Evolutionary conservation across 225 moss, liverwort and hornwort species (phyloP).

Genomic region (Polytrichum formosum): DNA sequence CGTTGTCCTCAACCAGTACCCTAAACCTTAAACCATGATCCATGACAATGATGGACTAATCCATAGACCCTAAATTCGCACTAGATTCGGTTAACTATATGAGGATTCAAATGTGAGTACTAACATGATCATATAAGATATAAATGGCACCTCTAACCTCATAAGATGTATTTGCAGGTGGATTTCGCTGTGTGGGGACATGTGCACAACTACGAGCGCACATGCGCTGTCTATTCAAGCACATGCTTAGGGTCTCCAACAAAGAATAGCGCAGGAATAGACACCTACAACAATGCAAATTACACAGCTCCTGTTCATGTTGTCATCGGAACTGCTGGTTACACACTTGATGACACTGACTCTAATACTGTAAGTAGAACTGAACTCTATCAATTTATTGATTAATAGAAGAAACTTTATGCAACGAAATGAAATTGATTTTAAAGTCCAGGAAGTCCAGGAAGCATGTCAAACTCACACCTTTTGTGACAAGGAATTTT

Average conservation of each 20-base stretch:
- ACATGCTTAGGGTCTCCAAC: constrained; percentile 36
- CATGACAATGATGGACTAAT: too few relatives aligned
- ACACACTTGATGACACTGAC: constrained; percentile 15
- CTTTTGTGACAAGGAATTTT: neutral
- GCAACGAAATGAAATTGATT: too few relatives aligned
- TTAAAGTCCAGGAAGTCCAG: too few relatives aligned
- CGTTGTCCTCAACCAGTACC: too few relatives aligned
- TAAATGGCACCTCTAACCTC: neutral
- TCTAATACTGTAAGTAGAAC: constrained; percentile 3
- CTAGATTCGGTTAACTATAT: too few relatives aligned
- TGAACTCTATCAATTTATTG: neutral
- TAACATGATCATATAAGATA: too few relatives aligned
- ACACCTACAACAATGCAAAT: constrained; percentile 33
- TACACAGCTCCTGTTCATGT: constrained; percentile 59
- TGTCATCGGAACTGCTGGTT: constrained; percentile 57
- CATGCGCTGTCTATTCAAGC: constrained; percentile 36
- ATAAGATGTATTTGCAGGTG: constrained; percentile 25
- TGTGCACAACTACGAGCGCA: constrained; percentile 69
- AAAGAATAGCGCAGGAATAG: constrained; percentile 35
- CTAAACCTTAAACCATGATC: too few relatives aligned
- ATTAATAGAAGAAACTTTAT: too few relatives aligned
- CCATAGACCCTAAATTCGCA: too few relatives aligned
- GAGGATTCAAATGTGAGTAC: too few relatives aligned
- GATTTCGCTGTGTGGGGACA: constrained; percentile 62
- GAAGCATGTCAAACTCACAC: neutral